Conservation (phyloP, 192 early-diverging fungal species). For the Geranomyces variabilis region DNA sequence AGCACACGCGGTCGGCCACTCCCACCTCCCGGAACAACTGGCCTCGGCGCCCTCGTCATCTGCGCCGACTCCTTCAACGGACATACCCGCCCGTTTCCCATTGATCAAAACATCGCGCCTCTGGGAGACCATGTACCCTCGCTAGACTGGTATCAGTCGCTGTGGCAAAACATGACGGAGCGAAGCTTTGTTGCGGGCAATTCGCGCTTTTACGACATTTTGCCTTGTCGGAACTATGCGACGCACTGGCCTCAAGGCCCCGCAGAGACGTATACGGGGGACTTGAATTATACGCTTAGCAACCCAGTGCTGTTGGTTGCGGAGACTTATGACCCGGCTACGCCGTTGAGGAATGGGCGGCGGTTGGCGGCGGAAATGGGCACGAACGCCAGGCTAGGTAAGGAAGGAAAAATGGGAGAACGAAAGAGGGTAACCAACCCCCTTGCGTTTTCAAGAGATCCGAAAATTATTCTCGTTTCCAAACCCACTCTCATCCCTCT, state of each 20-base stretch:
- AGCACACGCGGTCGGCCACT: background rate
- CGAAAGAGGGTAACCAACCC: too few relatives aligned
- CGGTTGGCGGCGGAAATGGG: slow-evolving; percentile 4
- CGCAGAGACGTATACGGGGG: background rate
- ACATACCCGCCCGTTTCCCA: too few relatives aligned
- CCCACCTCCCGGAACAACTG: background rate
- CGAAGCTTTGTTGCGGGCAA: slow-evolving; percentile 1
- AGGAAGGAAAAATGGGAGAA: too few relatives aligned
- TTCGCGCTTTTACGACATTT: slow-evolving; percentile 3
- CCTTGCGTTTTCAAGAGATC: too few relatives aligned
- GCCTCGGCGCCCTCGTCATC: slow-evolving; percentile 7
- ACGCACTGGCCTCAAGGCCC: background rate
- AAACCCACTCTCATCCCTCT: background rate
- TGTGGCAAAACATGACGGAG: slow-evolving; percentile 8
- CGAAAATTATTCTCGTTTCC: too few relatives aligned
- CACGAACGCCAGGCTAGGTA: background rate
- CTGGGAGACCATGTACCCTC: background rate
- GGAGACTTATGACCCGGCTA: slow-evolving; percentile 7
- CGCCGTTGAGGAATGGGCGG: slow-evolving; percentile 6
- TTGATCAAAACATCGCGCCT: background rate
- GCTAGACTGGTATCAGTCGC: slow-evolving; percentile 6
- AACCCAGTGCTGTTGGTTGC: slow-evolving; percentile 1
- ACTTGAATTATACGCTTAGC: background rate
- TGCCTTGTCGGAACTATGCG: background rate
- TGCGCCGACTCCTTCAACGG: slow-evolving; percentile 8